Evolutionary conservation across 1,284 basidiomycete species (phyloP).

Genomic region (Ustilago hordei): DNA sequence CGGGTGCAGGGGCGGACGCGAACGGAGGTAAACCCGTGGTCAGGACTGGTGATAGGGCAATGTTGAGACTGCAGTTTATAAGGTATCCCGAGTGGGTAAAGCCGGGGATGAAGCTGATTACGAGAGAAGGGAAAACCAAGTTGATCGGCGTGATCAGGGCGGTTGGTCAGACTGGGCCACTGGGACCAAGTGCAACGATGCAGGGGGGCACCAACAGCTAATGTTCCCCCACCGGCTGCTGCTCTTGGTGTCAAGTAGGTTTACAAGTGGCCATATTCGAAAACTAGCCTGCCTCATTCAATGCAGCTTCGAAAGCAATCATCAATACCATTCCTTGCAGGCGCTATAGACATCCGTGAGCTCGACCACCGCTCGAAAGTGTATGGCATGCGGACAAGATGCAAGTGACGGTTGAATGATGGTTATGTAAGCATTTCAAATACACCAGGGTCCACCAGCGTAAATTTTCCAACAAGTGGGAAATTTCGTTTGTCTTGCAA

Average conservation of each 20-base stretch:
- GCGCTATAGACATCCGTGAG: not conserved
- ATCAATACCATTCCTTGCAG: not conserved
- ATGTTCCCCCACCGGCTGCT: conserved; percentile 34
- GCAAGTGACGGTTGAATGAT: no score
- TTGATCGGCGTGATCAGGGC: conserved; percentile 63
- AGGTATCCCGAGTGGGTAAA: conserved; percentile 63
- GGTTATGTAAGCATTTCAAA: conserved; percentile 33
- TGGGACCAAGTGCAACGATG: conserved; percentile 11
- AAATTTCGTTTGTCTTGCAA: conserved; percentile 26
- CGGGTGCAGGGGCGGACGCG: conserved; percentile 9
- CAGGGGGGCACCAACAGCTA: conserved; percentile 5
- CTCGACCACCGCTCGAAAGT: not conserved
- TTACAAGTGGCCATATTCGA: not conserved
- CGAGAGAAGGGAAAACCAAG: conserved; percentile 65
- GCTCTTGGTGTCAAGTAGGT: conserved; percentile 39
- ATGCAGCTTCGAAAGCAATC: not conserved
- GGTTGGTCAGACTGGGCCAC: conserved; percentile 53
- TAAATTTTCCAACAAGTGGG: conserved; percentile 16
- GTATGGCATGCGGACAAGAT: no score
- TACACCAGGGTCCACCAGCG: conserved; percentile 16
- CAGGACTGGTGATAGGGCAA: conserved; percentile 65
- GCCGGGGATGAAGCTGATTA: conserved; percentile 66
- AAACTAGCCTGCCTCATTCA: not conserved
- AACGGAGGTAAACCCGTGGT: conserved; percentile 62
- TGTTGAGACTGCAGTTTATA: conserved; percentile 63